Conservation (phyloP, 2,329 filamentous ascomycete species). For the Hyphodiscus sp. region DNA sequence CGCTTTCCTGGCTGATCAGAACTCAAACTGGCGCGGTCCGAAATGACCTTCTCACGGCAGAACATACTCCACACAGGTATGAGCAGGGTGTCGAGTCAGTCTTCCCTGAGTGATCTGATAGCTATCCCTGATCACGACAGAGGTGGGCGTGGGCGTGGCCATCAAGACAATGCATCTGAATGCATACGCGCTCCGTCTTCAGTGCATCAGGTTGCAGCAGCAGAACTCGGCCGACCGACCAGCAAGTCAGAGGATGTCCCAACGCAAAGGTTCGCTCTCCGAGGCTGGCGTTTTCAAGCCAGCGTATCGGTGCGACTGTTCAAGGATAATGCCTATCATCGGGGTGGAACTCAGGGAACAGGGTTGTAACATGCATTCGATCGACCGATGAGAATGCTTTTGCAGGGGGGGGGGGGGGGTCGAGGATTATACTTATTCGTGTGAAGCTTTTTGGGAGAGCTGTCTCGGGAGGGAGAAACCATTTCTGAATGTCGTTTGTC, state of each 20-base stretch:
- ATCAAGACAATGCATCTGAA: no score
- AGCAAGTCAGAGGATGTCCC: conserved; percentile 1
- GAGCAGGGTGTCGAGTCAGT: not conserved
- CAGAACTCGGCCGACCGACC: not conserved
- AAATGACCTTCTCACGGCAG: not conserved
- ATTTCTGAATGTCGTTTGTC: not conserved
- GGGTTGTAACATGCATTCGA: not conserved
- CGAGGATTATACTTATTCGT: not conserved
- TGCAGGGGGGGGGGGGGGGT: no score
- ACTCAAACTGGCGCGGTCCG: not conserved
- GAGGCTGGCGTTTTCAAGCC: not conserved
- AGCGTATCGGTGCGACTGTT: not conserved
- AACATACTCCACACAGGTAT: not conserved
- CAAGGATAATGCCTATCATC: not conserved
- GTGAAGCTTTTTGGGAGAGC: not conserved
- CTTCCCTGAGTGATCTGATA: not conserved
- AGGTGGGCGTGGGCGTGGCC: no score
- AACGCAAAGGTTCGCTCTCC: conserved; percentile 3
- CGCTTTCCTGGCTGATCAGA: not conserved
- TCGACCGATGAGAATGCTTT: not conserved
- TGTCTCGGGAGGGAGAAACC: not conserved
- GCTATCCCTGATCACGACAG: not conserved
- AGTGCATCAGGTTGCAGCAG: conserved; percentile 4
- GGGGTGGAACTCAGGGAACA: not conserved
- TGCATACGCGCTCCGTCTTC: no score